Evolutionary conservation across 805 yeast species (phyloP).

Genomic region (Alloascoidea africana): DNA sequence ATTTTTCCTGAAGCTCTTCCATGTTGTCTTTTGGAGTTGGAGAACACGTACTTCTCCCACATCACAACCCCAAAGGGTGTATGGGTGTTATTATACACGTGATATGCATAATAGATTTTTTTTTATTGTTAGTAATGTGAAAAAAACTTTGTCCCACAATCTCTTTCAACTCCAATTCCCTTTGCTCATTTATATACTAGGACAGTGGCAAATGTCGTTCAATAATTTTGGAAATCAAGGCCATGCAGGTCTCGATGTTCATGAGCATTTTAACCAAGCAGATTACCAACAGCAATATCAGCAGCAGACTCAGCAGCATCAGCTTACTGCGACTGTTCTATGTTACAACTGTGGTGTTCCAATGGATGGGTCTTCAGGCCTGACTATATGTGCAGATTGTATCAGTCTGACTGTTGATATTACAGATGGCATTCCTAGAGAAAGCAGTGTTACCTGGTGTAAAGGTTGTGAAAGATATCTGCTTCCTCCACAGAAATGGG

Average conservation of each 20-base stretch:
- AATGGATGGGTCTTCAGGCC: conserved; percentile 86
- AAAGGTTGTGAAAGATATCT: conserved; percentile 93
- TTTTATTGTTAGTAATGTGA: background rate
- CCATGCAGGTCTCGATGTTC: background rate
- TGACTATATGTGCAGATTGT: conserved; percentile 96
- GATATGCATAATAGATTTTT: background rate
- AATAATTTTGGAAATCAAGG: background rate
- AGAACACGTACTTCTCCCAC: no score
- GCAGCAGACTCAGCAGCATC: conserved; percentile 16
- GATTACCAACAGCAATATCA: conserved; percentile 14
- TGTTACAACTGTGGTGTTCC: conserved; percentile 99
- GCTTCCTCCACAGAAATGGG: conserved; percentile 93
- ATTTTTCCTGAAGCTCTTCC: conserved; percentile 1
- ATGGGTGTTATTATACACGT: conserved; percentile 1
- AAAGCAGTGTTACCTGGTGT: conserved; percentile 74
- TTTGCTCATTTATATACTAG: no score
- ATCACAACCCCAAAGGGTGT: no score
- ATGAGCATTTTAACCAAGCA: background rate
- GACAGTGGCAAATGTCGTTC: no score
- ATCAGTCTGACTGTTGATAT: conserved; percentile 86
- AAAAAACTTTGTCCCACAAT: background rate
- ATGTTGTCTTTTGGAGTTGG: background rate
- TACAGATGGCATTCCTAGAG: conserved; percentile 89
- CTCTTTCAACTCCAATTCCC: background rate
- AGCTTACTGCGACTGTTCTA: conserved; percentile 64